Conservation (phyloP, 371 early-diverging fungal genomes). For the Mortierella sp. region DNA sequence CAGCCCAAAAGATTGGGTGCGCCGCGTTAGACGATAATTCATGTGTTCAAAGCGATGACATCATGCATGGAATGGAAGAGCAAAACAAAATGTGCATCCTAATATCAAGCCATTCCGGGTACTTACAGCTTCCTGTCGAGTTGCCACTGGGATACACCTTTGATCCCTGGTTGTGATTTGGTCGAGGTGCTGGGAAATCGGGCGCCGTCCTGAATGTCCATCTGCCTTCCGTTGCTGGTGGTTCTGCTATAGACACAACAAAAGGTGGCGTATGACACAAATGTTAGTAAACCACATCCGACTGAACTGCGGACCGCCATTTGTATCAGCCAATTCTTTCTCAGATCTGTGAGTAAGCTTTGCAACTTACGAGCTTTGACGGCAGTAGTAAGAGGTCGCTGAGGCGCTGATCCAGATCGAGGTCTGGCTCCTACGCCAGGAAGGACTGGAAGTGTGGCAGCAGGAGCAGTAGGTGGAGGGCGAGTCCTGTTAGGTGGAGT, state of each 20-base stretch:
- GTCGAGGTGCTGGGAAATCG: constrained; percentile 49
- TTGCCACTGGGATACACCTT: constrained; percentile 49
- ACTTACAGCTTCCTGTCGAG: constrained; percentile 47
- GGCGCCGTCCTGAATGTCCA: constrained; percentile 45
- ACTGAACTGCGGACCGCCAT: not conserved
- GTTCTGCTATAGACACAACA: constrained; percentile 26
- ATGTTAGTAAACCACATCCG: not conserved
- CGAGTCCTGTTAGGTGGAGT: constrained; percentile 34
- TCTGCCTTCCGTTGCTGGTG: constrained; percentile 48
- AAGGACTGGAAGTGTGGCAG: constrained; percentile 12
- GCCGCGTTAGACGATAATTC: not conserved
- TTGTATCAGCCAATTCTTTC: not conserved
- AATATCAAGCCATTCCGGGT: not conserved
- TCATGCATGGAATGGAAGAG: not conserved
- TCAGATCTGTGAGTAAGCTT: not conserved
- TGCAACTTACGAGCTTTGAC: constrained; percentile 20
- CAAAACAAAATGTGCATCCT: not conserved
- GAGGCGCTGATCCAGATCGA: constrained; percentile 47
- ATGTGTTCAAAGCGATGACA: not conserved
- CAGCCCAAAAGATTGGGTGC: not conserved
- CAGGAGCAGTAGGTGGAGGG: constrained; percentile 23
- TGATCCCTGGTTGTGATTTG: constrained; percentile 12
- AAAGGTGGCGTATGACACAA: not conserved
- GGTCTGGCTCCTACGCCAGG: constrained; percentile 35
- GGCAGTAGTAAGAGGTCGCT: constrained; percentile 15